Evolutionary conservation across 495 filamentous ascomycete genomes (phyloP).

Genomic region (Jackrogersella minutella): DNA sequence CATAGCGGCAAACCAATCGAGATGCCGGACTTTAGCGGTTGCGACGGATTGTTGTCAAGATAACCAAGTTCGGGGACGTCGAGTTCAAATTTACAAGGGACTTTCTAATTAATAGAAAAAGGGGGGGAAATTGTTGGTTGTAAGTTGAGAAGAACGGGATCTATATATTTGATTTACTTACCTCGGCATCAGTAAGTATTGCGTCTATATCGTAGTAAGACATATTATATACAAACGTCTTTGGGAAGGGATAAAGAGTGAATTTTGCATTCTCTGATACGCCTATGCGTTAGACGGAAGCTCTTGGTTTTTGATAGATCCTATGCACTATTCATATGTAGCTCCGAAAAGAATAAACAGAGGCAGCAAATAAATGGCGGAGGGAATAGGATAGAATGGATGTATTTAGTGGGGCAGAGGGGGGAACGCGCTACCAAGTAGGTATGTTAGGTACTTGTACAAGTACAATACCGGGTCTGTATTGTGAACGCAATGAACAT

Average conservation of each 20-base stretch:
- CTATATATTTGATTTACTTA: constrained; percentile 42
- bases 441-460: constrained; percentile 5
- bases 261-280: constrained; percentile 1
- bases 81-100: constrained; percentile 92
- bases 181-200: constrained; percentile 92
- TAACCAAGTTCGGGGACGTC: constrained; percentile 87
- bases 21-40: constrained; percentile 78
- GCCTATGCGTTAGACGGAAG: neutral
- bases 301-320: no score
- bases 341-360: no score
- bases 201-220: constrained; percentile 95
- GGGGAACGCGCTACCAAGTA: neutral
- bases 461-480: no score
- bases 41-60: constrained; percentile 73
- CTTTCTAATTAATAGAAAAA: constrained; percentile 69
- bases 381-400: no score
- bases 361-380: no score
- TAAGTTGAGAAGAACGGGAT: neutral
- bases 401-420: neutral
- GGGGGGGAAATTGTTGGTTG: no score
- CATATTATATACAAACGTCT: constrained; percentile 56
- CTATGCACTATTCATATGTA: no score
- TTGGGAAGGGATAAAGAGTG: neutral
- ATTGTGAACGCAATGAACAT: no score
- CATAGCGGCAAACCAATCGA: constrained; percentile 87